Evolutionary conservation across 805 yeast species (phyloP).

Genomic region (Cephaloascus fragrans): DNA sequence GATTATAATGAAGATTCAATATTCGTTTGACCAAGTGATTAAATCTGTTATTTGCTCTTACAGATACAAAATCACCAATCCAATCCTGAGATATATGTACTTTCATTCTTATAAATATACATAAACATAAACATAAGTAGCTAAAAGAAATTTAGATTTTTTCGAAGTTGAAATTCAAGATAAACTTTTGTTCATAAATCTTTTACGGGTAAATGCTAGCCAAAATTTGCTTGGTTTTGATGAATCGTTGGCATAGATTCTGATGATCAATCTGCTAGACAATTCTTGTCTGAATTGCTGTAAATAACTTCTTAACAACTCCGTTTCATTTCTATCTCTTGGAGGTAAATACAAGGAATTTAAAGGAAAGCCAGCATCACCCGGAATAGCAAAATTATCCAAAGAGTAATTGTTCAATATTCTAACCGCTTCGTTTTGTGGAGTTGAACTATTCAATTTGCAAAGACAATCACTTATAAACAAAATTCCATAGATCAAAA

Average conservation of each 20-base stretch:
- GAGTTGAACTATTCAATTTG: constrained; percentile 39
- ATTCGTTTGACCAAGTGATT: too few species aligned
- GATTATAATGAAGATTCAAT: too few species aligned
- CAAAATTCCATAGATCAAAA: constrained; percentile 87
- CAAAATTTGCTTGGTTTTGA: constrained; percentile 78
- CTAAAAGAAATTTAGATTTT: too few species aligned
- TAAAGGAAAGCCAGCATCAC: constrained; percentile 90
- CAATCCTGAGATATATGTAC: too few species aligned
- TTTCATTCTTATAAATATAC: too few species aligned
- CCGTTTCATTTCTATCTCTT: constrained; percentile 62
- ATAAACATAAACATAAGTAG: too few species aligned
- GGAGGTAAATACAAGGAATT: constrained; percentile 74
- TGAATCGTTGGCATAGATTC: constrained; percentile 56
- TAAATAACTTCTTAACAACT: constrained; percentile 70
- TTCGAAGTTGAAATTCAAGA: constrained; percentile 17
- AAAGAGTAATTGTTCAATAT: constrained; percentile 76
- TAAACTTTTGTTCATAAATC: constrained; percentile 89
- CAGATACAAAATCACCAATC: too few species aligned
- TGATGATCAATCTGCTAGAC: constrained; percentile 65
- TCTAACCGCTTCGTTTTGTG: constrained; percentile 51
- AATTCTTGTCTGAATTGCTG: constrained; percentile 94
- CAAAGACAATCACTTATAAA: constrained; percentile 80
- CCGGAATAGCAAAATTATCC: constrained; percentile 87
- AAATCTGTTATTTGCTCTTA: too few species aligned
- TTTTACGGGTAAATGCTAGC: constrained; percentile 91